Conservation (phyloP, 2,329 filamentous ascomycete species). For the Fusarium vanettenii region DNA sequence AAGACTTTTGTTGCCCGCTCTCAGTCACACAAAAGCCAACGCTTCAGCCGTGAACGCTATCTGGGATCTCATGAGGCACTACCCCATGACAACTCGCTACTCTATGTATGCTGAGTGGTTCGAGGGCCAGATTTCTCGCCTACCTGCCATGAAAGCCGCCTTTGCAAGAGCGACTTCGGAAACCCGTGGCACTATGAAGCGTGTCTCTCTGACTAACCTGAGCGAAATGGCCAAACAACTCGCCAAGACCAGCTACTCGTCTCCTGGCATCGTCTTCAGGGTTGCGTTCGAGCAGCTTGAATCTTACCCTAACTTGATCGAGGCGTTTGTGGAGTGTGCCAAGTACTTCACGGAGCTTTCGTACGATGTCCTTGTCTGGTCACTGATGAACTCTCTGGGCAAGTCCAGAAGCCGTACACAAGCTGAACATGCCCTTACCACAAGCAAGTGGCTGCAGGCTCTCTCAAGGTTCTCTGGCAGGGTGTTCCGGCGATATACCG, state of each 20-base stretch:
- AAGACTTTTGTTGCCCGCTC: conserved; percentile 84
- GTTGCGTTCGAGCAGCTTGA: conserved; percentile 92
- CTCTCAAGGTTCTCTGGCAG: conserved; percentile 91
- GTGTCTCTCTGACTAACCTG: conserved; percentile 88
- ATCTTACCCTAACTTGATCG: conserved; percentile 93
- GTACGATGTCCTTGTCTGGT: conserved; percentile 95
- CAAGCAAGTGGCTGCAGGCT: conserved; percentile 92
- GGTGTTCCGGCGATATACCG: conserved; percentile 86
- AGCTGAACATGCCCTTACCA: conserved; percentile 74
- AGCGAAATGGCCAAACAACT: conserved; percentile 87
- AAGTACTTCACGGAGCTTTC: conserved; percentile 93
- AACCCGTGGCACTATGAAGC: conserved; percentile 87
- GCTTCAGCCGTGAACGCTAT: conserved; percentile 87
- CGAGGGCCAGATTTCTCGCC: conserved; percentile 78
- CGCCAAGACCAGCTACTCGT: conserved; percentile 91
- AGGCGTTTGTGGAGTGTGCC: conserved; percentile 93
- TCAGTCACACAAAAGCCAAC: conserved; percentile 88
- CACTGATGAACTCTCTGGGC: conserved; percentile 80
- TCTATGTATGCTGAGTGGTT: conserved; percentile 96
- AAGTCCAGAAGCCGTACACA: conserved; percentile 73
- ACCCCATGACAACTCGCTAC: conserved; percentile 81
- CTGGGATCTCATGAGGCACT: conserved; percentile 84
- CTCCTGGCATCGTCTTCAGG: conserved; percentile 90
- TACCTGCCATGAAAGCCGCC: conserved; percentile 81
- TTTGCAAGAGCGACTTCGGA: conserved; percentile 82